These are phyloP conservation scores for Pisolithus albus DNA, from an alignment of 768 basidiomycete genomes.

Conservation along the genomic window DNA sequence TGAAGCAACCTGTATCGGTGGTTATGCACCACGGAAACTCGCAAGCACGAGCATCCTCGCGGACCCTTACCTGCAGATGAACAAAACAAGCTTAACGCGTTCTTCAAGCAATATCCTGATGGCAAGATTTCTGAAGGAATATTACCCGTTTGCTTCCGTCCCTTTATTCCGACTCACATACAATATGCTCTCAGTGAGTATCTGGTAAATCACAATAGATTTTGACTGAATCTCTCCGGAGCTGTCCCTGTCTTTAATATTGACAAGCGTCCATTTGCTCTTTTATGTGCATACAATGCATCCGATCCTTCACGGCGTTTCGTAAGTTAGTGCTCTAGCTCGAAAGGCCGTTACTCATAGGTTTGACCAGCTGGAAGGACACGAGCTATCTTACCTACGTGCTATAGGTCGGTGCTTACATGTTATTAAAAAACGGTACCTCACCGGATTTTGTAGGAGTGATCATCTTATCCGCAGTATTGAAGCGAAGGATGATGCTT, in stretches of 20 bases:
- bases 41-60: conserved; percentile 42
- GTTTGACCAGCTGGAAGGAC: conserved; percentile 65
- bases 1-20: conserved; percentile 59
- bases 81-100: conserved; percentile 65
- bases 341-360: conserved; percentile 5
- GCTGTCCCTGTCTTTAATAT: conserved; percentile 92
- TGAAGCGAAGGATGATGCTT: conserved; percentile 87
- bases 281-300: conserved; percentile 88
- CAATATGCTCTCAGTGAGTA: conserved; percentile 82
- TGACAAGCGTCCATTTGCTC: conserved; percentile 84
- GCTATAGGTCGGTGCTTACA: conserved; percentile 58
- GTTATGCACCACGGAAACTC: conserved; percentile 66
- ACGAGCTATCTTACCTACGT: conserved; percentile 84
- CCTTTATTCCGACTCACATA: conserved; percentile 73
- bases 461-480: conserved; percentile 86
- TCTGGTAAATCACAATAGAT: neutral
- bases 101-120: conserved; percentile 75
- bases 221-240: conserved; percentile 22
- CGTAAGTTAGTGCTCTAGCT: conserved; percentile 35
- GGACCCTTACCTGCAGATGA: conserved; percentile 61
- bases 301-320: conserved; percentile 75
- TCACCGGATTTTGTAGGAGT: conserved; percentile 44
- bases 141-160: conserved; percentile 74
- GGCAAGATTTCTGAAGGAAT: conserved; percentile 85
- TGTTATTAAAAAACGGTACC: neutral